A percentile compares a stretch with the other conserved stretches of the same genome.
Conservation (phyloP, 2,329 filamentous ascomycete genomes). For the Xylaria sp. region DNA sequence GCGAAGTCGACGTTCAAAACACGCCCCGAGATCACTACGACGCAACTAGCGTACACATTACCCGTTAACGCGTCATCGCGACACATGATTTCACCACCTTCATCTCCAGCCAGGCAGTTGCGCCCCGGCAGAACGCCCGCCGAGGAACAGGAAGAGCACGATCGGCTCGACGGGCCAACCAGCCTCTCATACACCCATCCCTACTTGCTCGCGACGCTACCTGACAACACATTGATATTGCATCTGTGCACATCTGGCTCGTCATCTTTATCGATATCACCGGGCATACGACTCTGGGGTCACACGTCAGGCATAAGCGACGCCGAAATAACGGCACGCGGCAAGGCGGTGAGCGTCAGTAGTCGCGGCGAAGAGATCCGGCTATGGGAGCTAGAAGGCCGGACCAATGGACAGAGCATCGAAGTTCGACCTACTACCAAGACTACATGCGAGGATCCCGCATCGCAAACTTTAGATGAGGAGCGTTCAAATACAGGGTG, state of each 20-base stretch:
- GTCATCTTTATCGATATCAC: conserved; percentile 73
- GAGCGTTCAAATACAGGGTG: conserved; percentile 43
- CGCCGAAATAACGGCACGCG: conserved; percentile 83
- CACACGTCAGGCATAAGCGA: conserved; percentile 91
- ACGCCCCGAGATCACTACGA: conserved; percentile 52
- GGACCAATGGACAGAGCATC: conserved; percentile 62
- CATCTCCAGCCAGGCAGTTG: conserved; percentile 41
- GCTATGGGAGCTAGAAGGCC: conserved; percentile 89
- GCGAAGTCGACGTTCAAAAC: conserved; percentile 44
- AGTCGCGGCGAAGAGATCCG: conserved; percentile 80
- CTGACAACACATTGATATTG: conserved; percentile 87
- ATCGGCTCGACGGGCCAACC: conserved; percentile 61
- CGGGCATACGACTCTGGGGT: conserved; percentile 84
- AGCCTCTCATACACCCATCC: conserved; percentile 80
- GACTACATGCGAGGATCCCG: conserved; percentile 40
- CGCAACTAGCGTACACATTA: conserved; percentile 55
- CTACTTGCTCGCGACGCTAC: conserved; percentile 84
- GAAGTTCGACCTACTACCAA: conserved; percentile 60
- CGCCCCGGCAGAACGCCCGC: background rate
- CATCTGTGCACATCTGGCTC: conserved; percentile 82
- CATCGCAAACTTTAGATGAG: conserved; percentile 15
- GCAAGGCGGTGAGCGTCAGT: conserved; percentile 92
- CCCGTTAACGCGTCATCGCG: conserved; percentile 46
- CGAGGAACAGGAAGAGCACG: conserved; percentile 2
- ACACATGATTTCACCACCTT: conserved; percentile 39